These are phyloP conservation scores for Colletotrichum shisoi DNA, from an alignment of 2,329 filamentous ascomycete species.

Conservation along the genomic window DNA sequence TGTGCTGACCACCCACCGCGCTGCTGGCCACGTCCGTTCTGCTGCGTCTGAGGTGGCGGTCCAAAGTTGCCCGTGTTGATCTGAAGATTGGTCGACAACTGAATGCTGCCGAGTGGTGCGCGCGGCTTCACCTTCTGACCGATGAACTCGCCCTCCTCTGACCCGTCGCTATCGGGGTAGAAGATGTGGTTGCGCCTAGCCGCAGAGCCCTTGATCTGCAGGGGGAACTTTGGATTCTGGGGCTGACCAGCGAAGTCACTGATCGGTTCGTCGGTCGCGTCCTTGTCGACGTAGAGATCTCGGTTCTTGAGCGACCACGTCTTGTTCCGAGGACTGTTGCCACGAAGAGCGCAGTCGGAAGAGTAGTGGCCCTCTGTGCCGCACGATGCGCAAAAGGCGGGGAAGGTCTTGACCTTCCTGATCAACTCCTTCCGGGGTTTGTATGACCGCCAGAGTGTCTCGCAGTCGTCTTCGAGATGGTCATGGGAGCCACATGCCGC, in stretches of 20 bases:
- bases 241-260: slow-evolving; percentile 44
- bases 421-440: slow-evolving; percentile 51
- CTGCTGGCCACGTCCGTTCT: slow-evolving; percentile 33
- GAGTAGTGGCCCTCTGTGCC: slow-evolving; percentile 64
- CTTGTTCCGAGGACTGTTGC: slow-evolving; percentile 46
- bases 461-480: slow-evolving; percentile 69
- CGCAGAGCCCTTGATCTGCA: slow-evolving; percentile 48
- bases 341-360: slow-evolving; percentile 58
- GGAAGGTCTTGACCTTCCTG: slow-evolving; percentile 60
- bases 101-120: slow-evolving; percentile 48
- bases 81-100: slow-evolving; percentile 53
- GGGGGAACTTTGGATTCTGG: slow-evolving; percentile 42
- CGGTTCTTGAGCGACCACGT: slow-evolving; percentile 64
- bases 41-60: slow-evolving; percentile 38
- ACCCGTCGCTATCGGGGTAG: slow-evolving; percentile 59
- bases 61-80: slow-evolving; percentile 40
- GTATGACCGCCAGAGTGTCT: slow-evolving; percentile 68
- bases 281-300: slow-evolving; percentile 58
- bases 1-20: slow-evolving; percentile 41
- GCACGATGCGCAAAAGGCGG: slow-evolving; percentile 64
- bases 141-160: slow-evolving; percentile 55
- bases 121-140: slow-evolving; percentile 48
- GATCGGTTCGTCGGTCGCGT: slow-evolving; percentile 53
- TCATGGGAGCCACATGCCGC: slow-evolving; percentile 64
- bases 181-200: slow-evolving; percentile 52